Conservation (phyloP, 257 asterid species). For the Echites panduratus region DNA sequence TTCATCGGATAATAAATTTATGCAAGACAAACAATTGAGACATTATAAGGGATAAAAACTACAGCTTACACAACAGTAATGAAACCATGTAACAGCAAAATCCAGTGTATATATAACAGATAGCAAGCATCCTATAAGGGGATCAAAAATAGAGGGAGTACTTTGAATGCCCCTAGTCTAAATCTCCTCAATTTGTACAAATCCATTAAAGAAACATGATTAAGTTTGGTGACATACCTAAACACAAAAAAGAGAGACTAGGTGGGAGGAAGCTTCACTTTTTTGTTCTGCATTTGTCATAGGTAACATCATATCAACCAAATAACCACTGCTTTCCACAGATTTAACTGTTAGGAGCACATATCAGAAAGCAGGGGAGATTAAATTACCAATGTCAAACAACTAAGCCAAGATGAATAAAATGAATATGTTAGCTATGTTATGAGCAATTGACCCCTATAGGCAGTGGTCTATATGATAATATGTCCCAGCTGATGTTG, state of each 20-base stretch:
- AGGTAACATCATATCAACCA: not conserved
- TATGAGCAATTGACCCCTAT: not conserved
- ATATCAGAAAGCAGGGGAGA: too few species aligned
- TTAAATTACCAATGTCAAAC: too few species aligned
- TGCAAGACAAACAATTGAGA: too few species aligned
- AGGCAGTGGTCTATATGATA: not conserved
- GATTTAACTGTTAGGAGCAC: too few species aligned
- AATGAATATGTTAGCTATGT: not conserved
- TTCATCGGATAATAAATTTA: too few species aligned
- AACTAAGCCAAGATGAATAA: not conserved
- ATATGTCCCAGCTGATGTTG: not conserved
- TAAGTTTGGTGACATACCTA: not conserved
- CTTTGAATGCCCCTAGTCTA: not conserved
- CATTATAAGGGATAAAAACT: too few species aligned
- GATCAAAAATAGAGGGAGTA: too few species aligned
- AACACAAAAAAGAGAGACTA: not conserved
- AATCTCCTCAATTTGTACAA: not conserved
- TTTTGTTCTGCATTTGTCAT: not conserved
- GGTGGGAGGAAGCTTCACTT: not conserved
- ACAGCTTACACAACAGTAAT: too few species aligned
- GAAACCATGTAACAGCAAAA: too few species aligned
- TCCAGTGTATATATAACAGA: too few species aligned
- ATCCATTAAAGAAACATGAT: not conserved
- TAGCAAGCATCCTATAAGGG: too few species aligned
- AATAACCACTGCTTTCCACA: not conserved